Percentiles rank a stretch among this genome's conserved stretches.
These are phyloP conservation scores for Petunia secreta DNA, from an alignment of 257 asterid genomes.

Conservation along the genomic window DNA sequence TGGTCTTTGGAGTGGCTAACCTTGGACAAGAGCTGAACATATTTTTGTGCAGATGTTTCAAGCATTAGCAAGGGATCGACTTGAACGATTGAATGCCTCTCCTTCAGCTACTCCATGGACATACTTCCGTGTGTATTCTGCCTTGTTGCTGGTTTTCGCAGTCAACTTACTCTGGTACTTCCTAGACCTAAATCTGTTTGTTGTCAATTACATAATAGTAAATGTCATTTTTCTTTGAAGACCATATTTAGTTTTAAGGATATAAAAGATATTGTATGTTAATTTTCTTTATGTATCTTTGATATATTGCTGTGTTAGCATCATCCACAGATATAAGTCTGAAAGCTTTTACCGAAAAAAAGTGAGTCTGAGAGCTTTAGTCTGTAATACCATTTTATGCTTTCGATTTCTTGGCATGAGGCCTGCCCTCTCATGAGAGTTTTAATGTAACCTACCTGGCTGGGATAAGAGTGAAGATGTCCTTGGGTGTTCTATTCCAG, in stretches of 20 bases:
- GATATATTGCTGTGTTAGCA: background rate
- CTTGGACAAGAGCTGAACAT: constrained; percentile 11
- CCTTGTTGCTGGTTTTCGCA: constrained; percentile 71
- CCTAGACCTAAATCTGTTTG: constrained; percentile 27
- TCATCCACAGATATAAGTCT: constrained; percentile 9
- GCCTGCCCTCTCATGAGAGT: background rate
- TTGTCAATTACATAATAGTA: constrained; percentile 12
- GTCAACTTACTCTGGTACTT: constrained; percentile 82
- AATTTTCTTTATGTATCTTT: background rate
- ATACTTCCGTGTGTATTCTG: constrained; percentile 90
- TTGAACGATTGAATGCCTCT: constrained; percentile 90
- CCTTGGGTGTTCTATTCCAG: background rate
- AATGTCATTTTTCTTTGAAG: constrained; percentile 1
- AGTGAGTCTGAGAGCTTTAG: background rate
- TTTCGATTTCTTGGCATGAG: constrained; percentile 8
- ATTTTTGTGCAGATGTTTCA: constrained; percentile 83
- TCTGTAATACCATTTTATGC: background rate
- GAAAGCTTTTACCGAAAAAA: background rate
- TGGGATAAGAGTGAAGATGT: background rate
- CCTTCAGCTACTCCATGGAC: constrained; percentile 91
- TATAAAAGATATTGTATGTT: background rate
- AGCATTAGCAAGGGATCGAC: constrained; percentile 94
- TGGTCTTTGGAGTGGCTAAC: background rate
- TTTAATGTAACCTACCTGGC: background rate
- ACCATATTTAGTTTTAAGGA: constrained; percentile 1